A percentile compares a stretch with the other conserved stretches of the same genome.
These are phyloP conservation scores for Xylona heveae DNA, from an alignment of 495 filamentous ascomycete genomes.

Conservation along the genomic window DNA sequence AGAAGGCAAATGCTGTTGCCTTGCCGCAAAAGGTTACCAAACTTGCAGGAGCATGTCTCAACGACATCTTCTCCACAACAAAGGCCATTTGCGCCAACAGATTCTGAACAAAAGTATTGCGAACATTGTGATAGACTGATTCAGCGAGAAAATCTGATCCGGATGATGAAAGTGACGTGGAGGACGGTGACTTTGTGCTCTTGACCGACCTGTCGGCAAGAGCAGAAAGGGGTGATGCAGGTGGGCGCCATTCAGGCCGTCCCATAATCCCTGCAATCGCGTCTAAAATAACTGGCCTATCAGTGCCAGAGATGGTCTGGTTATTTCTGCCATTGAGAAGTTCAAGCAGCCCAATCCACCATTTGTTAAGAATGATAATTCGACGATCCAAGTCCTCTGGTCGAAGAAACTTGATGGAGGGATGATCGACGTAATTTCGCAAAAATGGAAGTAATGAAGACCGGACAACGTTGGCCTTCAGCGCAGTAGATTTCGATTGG, in stretches of 20 bases:
- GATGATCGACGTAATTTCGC: slow-evolving; percentile 43
- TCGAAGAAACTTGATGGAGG: slow-evolving; percentile 40
- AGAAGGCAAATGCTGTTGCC: slow-evolving; percentile 86
- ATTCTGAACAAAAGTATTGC: slow-evolving; percentile 74
- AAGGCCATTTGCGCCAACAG: slow-evolving; percentile 70
- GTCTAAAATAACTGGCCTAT: slow-evolving; percentile 68
- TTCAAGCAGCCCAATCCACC: slow-evolving; percentile 84
- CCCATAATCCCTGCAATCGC: slow-evolving; percentile 72
- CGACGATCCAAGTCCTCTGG: slow-evolving; percentile 78
- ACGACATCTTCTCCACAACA: slow-evolving; percentile 80
- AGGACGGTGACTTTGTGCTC: slow-evolving; percentile 26
- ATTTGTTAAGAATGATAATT: slow-evolving; percentile 69
- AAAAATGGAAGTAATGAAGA: slow-evolving; percentile 70
- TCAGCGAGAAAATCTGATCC: slow-evolving; percentile 67
- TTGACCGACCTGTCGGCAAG: slow-evolving; percentile 22
- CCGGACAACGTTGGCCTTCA: slow-evolving; percentile 67
- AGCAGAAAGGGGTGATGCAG: slow-evolving; percentile 41
- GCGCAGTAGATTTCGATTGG: slow-evolving; percentile 48
- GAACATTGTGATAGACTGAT: slow-evolving; percentile 85
- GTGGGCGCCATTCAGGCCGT: slow-evolving; percentile 72
- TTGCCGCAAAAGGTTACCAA: slow-evolving; percentile 88
- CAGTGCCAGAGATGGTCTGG: slow-evolving; percentile 49
- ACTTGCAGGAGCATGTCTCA: slow-evolving; percentile 74
- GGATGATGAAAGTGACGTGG: slow-evolving; percentile 32
- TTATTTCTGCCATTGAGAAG: slow-evolving; percentile 60